Percentiles rank a stretch among this genome's conserved stretches.
Evolutionary conservation across 1,284 basidiomycete genomes (phyloP).

Genomic region (Meripilus lineatus): DNA sequence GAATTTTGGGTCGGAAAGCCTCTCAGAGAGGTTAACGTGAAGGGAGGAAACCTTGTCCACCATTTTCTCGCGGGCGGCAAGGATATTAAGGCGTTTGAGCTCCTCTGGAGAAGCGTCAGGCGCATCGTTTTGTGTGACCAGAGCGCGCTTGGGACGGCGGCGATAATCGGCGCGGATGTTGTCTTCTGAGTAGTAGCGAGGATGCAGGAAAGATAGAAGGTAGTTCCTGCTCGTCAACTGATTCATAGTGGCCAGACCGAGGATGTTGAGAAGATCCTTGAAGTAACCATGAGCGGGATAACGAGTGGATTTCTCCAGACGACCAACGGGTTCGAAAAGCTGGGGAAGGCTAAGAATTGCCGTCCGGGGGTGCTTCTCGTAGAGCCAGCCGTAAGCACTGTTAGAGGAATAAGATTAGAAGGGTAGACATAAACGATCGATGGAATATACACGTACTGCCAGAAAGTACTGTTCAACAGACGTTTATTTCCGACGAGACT

Average conservation of each 20-base stretch:
- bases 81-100: background rate
- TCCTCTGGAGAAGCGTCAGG: background rate
- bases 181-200: background rate
- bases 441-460: no score
- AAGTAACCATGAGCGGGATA: conserved; percentile 53
- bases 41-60: conserved; percentile 8
- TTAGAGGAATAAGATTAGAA: background rate
- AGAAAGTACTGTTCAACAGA: no score
- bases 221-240: conserved; percentile 32
- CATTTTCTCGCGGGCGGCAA: background rate
- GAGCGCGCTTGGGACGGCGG: background rate
- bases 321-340: conserved; percentile 45
- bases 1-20: conserved; percentile 43
- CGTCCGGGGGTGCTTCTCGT: conserved; percentile 58
- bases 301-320: conserved; percentile 17
- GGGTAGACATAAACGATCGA: background rate
- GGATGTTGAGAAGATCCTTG: conserved; percentile 65
- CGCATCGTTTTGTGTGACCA: background rate
- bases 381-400: conserved; percentile 58
- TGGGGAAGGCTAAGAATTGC: conserved; percentile 51
- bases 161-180: no score
- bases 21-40: conserved; percentile 29
- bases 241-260: conserved; percentile 47
- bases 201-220: conserved; percentile 24
- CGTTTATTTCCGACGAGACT: conserved; percentile 66